Conservation (phyloP, 1,139 yeast species). For the Kazachstania sp. region DNA sequence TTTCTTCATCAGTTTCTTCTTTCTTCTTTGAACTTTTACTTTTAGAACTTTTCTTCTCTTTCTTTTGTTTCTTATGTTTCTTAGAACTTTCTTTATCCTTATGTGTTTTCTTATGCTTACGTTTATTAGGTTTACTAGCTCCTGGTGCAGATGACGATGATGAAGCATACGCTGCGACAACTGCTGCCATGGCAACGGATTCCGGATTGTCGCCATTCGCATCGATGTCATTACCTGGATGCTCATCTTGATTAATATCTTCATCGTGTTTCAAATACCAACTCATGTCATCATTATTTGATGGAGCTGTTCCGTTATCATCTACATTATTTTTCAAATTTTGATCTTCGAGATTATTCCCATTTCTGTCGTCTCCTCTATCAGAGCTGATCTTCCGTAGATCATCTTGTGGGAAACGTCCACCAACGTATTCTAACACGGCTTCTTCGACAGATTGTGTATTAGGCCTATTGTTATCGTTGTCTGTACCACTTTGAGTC, state of each 20-base stretch:
- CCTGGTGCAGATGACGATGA: neutral
- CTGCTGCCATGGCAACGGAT: constrained; percentile 28
- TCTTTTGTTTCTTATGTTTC: constrained; percentile 7
- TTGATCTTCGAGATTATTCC: constrained; percentile 11
- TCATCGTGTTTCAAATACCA: constrained; percentile 29
- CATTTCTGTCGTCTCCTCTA: neutral
- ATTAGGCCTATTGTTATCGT: neutral
- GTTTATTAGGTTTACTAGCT: constrained; percentile 5
- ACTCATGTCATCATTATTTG: constrained; percentile 26
- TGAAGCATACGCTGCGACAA: constrained; percentile 27
- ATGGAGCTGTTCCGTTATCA: constrained; percentile 3
- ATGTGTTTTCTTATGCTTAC: constrained; percentile 13
- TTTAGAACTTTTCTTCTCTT: constrained; percentile 11
- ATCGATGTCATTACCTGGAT: neutral
- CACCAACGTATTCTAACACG: constrained; percentile 62
- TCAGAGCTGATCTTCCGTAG: neutral
- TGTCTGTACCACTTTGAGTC: neutral
- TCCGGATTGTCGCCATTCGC: constrained; percentile 9
- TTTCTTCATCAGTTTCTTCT: constrained; percentile 7
- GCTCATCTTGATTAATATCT: constrained; percentile 8
- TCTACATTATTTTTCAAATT: constrained; percentile 6
- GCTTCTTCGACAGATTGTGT: constrained; percentile 43
- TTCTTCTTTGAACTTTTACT: constrained; percentile 8
- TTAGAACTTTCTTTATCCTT: constrained; percentile 5
- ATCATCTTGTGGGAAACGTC: constrained; percentile 33